Evolutionary conservation across 306 rosid species (phyloP).

Genomic region (Vicia faba): DNA sequence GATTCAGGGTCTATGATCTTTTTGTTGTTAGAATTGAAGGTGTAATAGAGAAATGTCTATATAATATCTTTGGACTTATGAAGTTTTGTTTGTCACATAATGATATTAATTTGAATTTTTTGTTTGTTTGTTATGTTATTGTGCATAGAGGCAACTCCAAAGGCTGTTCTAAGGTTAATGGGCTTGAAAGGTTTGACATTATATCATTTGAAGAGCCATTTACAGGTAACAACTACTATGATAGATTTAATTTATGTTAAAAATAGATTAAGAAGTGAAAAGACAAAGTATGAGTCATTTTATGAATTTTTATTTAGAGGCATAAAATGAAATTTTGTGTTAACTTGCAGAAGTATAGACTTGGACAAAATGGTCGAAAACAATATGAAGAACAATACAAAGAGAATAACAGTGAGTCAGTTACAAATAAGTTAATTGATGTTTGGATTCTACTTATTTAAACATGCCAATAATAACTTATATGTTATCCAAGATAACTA

Average conservation of each 20-base stretch:
- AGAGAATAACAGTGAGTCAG: constrained; percentile 55
- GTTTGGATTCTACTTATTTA: not conserved
- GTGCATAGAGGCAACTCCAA: constrained; percentile 90
- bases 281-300: not conserved
- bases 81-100: not conserved
- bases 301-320: constrained; percentile 8
- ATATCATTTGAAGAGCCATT: constrained; percentile 97
- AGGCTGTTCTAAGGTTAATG: constrained; percentile 87
- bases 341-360: constrained; percentile 80
- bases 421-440: not conserved
- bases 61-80: not conserved
- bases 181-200: constrained; percentile 93
- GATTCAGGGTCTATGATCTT: no score
- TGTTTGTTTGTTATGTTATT: constrained; percentile 14
- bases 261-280: not conserved
- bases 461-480: not conserved
- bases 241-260: constrained; percentile 1
- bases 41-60: constrained; percentile 3
- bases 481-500: not conserved
- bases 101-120: constrained; percentile 29
- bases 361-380: constrained; percentile 67
- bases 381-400: constrained; percentile 59
- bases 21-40: no score
- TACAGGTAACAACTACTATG: constrained; percentile 63
- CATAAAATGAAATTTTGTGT: constrained; percentile 14